Percentiles rank a stretch among this genome's conserved stretches.
Conservation (phyloP, 164 flowering plant genomes). For the Stephania cephalantha region DNA sequence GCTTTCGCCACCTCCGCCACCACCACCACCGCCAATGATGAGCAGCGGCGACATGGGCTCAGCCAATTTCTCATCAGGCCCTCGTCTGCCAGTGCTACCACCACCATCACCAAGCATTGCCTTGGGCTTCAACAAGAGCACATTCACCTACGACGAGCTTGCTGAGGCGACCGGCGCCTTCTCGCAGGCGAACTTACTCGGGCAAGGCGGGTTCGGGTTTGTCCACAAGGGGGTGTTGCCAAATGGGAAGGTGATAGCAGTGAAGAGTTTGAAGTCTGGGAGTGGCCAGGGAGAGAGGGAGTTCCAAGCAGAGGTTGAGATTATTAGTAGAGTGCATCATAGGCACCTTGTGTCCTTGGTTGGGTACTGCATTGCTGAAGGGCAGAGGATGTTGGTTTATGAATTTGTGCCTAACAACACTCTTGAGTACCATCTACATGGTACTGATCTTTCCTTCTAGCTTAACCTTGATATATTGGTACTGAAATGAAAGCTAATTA, state of each 20-base stretch:
- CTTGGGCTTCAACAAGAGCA: slow-evolving; percentile 49
- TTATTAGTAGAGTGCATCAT: slow-evolving; percentile 83
- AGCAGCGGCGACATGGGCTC: slow-evolving; percentile 33
- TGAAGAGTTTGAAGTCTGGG: slow-evolving; percentile 66
- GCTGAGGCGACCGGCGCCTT: slow-evolving; percentile 57
- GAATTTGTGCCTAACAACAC: slow-evolving; percentile 68
- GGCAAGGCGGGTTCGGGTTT: slow-evolving; percentile 84
- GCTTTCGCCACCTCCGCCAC: slow-evolving; percentile 32
- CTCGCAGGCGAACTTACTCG: slow-evolving; percentile 46
- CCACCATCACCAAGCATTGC: slow-evolving; percentile 41
- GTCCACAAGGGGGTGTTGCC: slow-evolving; percentile 73
- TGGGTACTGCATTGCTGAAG: slow-evolving; percentile 65
- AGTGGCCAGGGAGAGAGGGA: slow-evolving; percentile 88
- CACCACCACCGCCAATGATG: slow-evolving; percentile 9
- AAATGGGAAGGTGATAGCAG: slow-evolving; percentile 61
- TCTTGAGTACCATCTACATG: slow-evolving; percentile 64
- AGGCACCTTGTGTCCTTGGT: slow-evolving; percentile 74
- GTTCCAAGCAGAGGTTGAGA: slow-evolving; percentile 80
- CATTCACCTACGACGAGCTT: slow-evolving; percentile 62
- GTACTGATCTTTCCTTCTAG: slow-evolving; percentile 21
- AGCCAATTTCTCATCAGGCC: slow-evolving; percentile 21
- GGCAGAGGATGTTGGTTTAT: slow-evolving; percentile 65
- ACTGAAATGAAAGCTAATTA: no score
- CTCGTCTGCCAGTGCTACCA: slow-evolving; percentile 19
- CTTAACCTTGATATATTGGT: neutral